These are phyloP conservation scores for Chenopodium berlandieri DNA, from an alignment of 148 eudicot genomes.

Conservation along the genomic window DNA sequence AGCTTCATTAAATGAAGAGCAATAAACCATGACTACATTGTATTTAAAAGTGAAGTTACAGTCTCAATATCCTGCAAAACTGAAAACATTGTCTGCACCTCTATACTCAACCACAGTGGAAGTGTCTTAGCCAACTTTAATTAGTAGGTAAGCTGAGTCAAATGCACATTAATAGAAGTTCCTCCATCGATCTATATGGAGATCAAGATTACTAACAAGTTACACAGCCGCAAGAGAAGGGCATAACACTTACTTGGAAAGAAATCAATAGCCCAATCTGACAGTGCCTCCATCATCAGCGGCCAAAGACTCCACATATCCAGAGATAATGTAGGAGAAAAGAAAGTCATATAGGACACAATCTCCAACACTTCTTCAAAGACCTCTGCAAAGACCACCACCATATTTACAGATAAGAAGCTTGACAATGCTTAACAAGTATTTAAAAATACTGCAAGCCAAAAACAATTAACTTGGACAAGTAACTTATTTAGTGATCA, in stretches of 20 bases:
- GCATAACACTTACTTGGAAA: conserved; percentile 73
- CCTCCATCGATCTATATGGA: not conserved
- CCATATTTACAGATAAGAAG: not conserved
- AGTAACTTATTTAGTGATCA: not conserved
- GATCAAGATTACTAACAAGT: too few relatives aligned
- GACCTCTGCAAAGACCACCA: conserved; percentile 60
- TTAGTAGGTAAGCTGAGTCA: not conserved
- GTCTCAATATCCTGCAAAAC: not conserved
- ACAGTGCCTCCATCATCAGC: conserved; percentile 83
- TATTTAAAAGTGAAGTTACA: too few relatives aligned
- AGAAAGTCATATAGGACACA: conserved; percentile 95
- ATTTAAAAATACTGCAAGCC: not conserved
- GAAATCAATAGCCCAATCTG: conserved; percentile 99
- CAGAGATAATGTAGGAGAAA: conserved; percentile 84
- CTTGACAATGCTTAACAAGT: not conserved
- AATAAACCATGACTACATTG: too few relatives aligned
- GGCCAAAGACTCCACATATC: conserved; percentile 99
- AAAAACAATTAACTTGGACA: not conserved
- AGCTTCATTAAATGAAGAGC: too few relatives aligned
- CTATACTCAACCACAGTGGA: not conserved
- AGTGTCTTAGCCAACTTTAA: not conserved
- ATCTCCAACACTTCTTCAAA: conserved; percentile 98
- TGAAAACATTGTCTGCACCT: not conserved
- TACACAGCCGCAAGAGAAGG: not conserved
- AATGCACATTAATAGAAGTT: not conserved